Evolutionary conservation across 1,284 basidiomycete species (phyloP).

Genomic region (Papiliotrema fonsecae): DNA sequence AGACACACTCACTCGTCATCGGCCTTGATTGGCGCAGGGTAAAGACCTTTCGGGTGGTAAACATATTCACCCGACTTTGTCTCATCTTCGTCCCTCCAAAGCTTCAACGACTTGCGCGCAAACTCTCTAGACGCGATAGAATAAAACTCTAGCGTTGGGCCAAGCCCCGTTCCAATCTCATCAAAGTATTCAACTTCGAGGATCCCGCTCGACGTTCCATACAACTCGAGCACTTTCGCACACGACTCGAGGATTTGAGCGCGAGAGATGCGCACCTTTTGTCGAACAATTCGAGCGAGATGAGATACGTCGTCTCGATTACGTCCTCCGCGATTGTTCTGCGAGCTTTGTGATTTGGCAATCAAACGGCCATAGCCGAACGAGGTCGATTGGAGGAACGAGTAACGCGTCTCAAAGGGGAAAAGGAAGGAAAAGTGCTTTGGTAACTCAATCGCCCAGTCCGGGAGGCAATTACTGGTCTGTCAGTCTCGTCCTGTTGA

Average conservation of each 20-base stretch:
- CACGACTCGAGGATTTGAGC: slow-evolving; percentile 94
- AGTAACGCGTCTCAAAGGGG: slow-evolving; percentile 94
- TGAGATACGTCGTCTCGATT: slow-evolving; percentile 87
- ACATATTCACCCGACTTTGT: slow-evolving; percentile 64
- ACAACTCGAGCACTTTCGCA: slow-evolving; percentile 95
- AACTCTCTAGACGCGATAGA: slow-evolving; percentile 90
- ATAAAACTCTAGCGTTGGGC: slow-evolving; percentile 98
- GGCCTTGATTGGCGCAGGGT: slow-evolving; percentile 72
- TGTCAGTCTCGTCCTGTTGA: background rate
- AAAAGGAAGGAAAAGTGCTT: slow-evolving; percentile 96
- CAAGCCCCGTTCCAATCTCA: slow-evolving; percentile 95
- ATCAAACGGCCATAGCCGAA: slow-evolving; percentile 95
- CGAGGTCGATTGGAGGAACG: slow-evolving; percentile 93
- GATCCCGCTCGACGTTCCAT: slow-evolving; percentile 80
- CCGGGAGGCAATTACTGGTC: slow-evolving; percentile 80
- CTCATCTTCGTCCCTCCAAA: slow-evolving; percentile 84
- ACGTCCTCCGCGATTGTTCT: slow-evolving; percentile 63
- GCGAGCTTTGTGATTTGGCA: slow-evolving; percentile 80
- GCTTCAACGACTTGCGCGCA: slow-evolving; percentile 74
- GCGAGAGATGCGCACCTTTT: slow-evolving; percentile 94
- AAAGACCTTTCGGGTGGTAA: slow-evolving; percentile 76
- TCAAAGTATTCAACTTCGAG: slow-evolving; percentile 99
- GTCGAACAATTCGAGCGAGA: slow-evolving; percentile 84
- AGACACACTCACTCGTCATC: slow-evolving; percentile 49
- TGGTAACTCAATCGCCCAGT: slow-evolving; percentile 92